Conservation (phyloP, 208 protist genomes). For the Trypanosoma vivax region DNA sequence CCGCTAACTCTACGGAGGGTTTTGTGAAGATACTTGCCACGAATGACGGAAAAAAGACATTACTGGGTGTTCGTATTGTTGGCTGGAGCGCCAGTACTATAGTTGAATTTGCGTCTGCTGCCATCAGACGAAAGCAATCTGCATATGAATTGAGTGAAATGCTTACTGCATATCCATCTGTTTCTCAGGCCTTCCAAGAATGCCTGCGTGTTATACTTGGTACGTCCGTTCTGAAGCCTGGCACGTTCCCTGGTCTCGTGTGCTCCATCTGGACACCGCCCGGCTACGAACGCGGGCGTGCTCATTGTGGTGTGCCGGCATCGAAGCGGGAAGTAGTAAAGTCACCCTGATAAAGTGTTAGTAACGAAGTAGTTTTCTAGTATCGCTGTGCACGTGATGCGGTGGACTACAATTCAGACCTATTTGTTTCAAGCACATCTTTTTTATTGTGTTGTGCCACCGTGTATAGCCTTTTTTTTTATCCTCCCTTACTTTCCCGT, state of each 20-base stretch:
- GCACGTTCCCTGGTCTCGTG: conserved; percentile 32
- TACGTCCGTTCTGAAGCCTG: conserved; percentile 42
- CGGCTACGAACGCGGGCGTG: conserved; percentile 35
- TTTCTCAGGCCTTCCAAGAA: conserved; percentile 80
- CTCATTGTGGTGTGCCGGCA: conserved; percentile 24
- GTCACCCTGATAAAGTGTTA: too few species aligned
- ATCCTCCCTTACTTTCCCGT: too few species aligned
- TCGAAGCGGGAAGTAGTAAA: too few species aligned
- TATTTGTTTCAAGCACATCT: too few species aligned
- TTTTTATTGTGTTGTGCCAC: too few species aligned
- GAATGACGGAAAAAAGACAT: conserved; percentile 39
- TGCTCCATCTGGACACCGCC: conserved; percentile 59
- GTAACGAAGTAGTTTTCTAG: too few species aligned
- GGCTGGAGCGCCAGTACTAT: conserved; percentile 63
- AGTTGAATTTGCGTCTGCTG: conserved; percentile 59
- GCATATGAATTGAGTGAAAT: conserved; percentile 56
- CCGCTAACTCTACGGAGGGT: conserved; percentile 49
- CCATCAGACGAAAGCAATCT: conserved; percentile 50
- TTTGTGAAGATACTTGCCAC: conserved; percentile 80
- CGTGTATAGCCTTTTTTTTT: too few species aligned
- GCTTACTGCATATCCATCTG: conserved; percentile 71
- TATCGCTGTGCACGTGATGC: too few species aligned
- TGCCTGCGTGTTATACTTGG: conserved; percentile 69
- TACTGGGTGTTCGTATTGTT: conserved; percentile 62
- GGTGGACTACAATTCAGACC: too few species aligned